A percentile compares a stretch with the other conserved stretches of the same genome.
Evolutionary conservation across 148 eudicot species (phyloP).

Genomic region (Spergularia marina): DNA sequence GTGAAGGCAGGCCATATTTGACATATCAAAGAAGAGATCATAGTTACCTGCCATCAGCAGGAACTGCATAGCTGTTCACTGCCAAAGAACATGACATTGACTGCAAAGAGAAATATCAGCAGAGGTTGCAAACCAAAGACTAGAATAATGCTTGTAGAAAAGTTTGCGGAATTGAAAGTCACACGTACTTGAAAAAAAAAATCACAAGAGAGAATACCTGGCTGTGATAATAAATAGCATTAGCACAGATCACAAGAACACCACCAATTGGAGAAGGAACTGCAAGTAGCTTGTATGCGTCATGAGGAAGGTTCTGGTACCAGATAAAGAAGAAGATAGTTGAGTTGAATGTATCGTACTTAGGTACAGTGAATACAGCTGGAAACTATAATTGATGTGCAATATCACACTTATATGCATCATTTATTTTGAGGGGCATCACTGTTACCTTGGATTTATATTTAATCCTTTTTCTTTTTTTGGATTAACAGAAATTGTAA

Average conservation of each 20-base stretch:
- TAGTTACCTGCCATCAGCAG: slow-evolving; percentile 69
- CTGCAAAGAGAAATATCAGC: slow-evolving; percentile 47
- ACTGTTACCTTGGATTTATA: no score
- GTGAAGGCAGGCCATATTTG: not conserved
- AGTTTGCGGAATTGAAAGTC: not conserved
- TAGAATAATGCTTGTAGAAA: not conserved
- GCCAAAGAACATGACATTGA: slow-evolving; percentile 84
- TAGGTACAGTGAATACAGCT: not conserved
- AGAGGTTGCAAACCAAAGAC: slow-evolving; percentile 15
- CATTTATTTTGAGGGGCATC: not conserved
- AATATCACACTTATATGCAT: no score
- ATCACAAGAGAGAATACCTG: slow-evolving; percentile 55
- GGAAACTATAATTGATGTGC: not conserved
- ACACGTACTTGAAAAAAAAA: slow-evolving; percentile 6
- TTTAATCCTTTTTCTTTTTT: no score
- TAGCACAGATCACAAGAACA: slow-evolving; percentile 78
- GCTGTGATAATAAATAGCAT: slow-evolving; percentile 91
- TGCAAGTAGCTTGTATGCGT: slow-evolving; percentile 95
- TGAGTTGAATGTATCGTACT: slow-evolving; percentile 5
- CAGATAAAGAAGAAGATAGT: slow-evolving; percentile 18
- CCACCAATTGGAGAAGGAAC: slow-evolving; percentile 99
- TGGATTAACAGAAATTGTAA: no score
- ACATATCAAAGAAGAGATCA: not conserved
- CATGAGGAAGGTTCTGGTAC: slow-evolving; percentile 87
- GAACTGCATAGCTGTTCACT: slow-evolving; percentile 75